phyloP scores from a whole-genome alignment of 2,329 filamentous ascomycete genomes.

The Fusarium heterosporum region DNA sequence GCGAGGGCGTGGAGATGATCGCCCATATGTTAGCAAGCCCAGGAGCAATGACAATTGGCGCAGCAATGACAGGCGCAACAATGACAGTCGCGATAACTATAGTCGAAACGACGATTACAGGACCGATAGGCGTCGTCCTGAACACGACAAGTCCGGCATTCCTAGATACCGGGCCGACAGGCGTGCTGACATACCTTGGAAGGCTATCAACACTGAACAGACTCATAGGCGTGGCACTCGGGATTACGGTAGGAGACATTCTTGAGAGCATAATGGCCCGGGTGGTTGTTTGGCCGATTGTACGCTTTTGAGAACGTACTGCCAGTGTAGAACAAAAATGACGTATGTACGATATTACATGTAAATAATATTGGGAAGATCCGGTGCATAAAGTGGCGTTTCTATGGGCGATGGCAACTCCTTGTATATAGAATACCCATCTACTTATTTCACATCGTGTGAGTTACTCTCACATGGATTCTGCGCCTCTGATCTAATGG shows the following conservation, averaged over 20 bases:
- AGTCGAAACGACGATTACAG: not conserved
- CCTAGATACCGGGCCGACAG: not conserved
- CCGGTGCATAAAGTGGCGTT: slow-evolving; percentile 23
- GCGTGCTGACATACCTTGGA: not conserved
- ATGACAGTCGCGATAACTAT: not conserved
- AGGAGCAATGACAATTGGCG: not conserved
- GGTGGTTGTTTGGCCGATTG: not conserved
- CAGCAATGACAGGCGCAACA: not conserved
- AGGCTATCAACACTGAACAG: not conserved
- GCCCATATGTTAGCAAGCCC: not conserved
- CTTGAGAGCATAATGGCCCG: not conserved
- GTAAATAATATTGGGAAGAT: not conserved
- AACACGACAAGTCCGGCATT: not conserved
- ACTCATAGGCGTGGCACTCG: not conserved
- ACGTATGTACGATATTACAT: slow-evolving; percentile 20
- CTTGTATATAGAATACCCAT: not conserved
- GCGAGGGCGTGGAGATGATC: not conserved
- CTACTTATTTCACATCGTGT: not conserved
- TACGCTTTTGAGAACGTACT: not conserved
- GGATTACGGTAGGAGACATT: not conserved
- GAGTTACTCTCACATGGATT: not conserved
- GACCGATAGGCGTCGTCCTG: not conserved
- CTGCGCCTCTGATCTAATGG: not conserved
- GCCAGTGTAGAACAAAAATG: slow-evolving; percentile 17
- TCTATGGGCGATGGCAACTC: not conserved